phyloP scores from a whole-genome alignment of 345 rosid genomes.

The Brassica nigra region DNA sequence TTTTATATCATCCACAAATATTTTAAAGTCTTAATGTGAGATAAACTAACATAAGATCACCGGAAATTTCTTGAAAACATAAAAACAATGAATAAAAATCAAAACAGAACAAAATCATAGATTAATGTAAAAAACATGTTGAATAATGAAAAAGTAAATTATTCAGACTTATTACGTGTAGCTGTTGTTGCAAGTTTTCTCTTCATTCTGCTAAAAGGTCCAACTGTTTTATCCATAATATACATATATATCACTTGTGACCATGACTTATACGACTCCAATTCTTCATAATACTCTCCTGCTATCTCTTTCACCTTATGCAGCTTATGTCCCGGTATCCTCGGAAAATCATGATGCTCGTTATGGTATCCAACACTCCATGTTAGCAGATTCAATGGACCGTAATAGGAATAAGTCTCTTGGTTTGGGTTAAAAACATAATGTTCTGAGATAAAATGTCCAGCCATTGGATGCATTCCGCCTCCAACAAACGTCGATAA shows the following conservation, averaged over 20 bases:
- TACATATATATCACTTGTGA: conserved; percentile 91
- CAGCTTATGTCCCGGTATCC: conserved; percentile 80
- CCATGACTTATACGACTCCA: conserved; percentile 72
- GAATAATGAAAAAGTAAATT: neutral
- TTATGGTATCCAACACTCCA: conserved; percentile 92
- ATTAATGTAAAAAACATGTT: neutral
- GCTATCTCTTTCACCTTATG: conserved; percentile 84
- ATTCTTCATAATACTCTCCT: conserved; percentile 68
- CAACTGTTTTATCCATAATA: conserved; percentile 62
- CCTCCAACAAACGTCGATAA: conserved; percentile 93
- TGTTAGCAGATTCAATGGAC: conserved; percentile 73
- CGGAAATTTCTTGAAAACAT: neutral
- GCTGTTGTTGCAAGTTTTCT: conserved; percentile 51
- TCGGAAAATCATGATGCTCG: conserved; percentile 92
- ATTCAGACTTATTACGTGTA: conserved; percentile 19
- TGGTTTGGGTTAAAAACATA: conserved; percentile 77
- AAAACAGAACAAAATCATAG: neutral
- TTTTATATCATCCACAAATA: neutral
- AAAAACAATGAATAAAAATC: conserved; percentile 4
- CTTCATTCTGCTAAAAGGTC: conserved; percentile 89
- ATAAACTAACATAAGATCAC: conserved; percentile 1
- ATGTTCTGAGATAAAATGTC: conserved; percentile 90
- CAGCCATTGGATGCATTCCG: conserved; percentile 91
- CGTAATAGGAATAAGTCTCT: conserved; percentile 89
- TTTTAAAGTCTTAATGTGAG: neutral